phyloP scores from a whole-genome alignment of 345 rosid genomes.

The Hibiscus tridactylites region DNA sequence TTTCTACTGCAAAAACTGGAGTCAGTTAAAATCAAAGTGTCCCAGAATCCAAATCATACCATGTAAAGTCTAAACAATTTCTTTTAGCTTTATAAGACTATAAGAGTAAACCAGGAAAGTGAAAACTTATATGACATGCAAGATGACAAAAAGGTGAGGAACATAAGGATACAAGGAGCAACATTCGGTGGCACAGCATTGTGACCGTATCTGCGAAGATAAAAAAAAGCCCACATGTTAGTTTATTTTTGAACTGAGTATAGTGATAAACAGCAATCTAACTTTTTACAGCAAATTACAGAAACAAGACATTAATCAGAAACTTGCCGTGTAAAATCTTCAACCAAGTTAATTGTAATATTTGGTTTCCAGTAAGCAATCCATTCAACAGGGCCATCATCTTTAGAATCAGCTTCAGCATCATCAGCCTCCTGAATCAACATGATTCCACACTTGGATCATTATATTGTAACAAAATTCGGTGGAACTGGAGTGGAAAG shows the following conservation, averaged over 20 bases:
- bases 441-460: constrained; percentile 8
- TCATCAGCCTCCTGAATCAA: constrained; percentile 44
- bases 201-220: constrained; percentile 54
- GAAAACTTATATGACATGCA: neutral
- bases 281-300: neutral
- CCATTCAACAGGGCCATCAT: constrained; percentile 82
- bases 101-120: neutral
- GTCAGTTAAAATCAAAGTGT: neutral
- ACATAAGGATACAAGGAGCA: constrained; percentile 86
- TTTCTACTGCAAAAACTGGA: neutral
- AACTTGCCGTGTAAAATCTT: constrained; percentile 78
- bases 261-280: no score
- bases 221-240: constrained; percentile 9
- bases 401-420: constrained; percentile 39
- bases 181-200: constrained; percentile 63
- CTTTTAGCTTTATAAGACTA: neutral
- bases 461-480: neutral
- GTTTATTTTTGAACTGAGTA: constrained; percentile 7
- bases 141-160: neutral
- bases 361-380: constrained; percentile 88
- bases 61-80: neutral
- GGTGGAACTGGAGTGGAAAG: no score
- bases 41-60: neutral
- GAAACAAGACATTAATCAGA: neutral
- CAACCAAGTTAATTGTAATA: constrained; percentile 78